phyloP scores from a whole-genome alignment of 208 protist genomes.

The Trypanosoma scelopori region DNA sequence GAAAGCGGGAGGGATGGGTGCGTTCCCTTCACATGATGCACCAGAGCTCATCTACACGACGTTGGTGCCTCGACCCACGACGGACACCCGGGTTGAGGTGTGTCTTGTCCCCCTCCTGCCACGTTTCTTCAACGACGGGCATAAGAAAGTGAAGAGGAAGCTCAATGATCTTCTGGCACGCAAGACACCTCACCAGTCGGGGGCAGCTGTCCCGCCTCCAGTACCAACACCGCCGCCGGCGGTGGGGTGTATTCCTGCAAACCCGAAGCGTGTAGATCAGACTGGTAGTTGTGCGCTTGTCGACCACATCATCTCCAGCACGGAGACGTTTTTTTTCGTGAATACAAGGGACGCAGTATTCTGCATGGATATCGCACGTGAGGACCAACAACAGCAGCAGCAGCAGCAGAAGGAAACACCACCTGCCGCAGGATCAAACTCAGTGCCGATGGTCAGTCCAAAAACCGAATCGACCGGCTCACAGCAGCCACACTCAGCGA shows the following conservation, averaged over 20 bases:
- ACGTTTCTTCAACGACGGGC: conserved; percentile 85
- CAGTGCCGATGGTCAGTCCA: not conserved
- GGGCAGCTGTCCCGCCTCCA: not conserved
- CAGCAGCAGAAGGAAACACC: not conserved
- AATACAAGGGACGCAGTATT: conserved; percentile 25
- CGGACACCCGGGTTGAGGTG: conserved; percentile 48
- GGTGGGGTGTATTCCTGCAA: not conserved
- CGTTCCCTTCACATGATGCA: conserved; percentile 85
- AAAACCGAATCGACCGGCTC: not conserved
- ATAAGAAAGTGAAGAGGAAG: conserved; percentile 40
- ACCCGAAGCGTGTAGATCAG: conserved; percentile 11
- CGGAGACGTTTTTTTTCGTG: conserved; percentile 24
- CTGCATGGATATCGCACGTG: not conserved
- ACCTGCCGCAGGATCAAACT: not conserved
- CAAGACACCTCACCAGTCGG: not conserved
- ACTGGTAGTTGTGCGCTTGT: conserved; percentile 3
- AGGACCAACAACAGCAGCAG: conserved; percentile 7
- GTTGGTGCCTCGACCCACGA: conserved; percentile 53
- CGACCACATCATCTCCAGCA: conserved; percentile 28
- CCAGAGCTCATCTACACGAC: conserved; percentile 78
- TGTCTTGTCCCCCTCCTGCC: conserved; percentile 78
- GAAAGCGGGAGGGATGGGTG: conserved; percentile 50
- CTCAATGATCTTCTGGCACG: conserved; percentile 25
- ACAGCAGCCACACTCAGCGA: conserved; percentile 4
- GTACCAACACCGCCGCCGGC: not conserved